These are phyloP conservation scores for Aspergillus sp. DNA, from an alignment of 2,329 filamentous ascomycete genomes.

Conservation along the genomic window DNA sequence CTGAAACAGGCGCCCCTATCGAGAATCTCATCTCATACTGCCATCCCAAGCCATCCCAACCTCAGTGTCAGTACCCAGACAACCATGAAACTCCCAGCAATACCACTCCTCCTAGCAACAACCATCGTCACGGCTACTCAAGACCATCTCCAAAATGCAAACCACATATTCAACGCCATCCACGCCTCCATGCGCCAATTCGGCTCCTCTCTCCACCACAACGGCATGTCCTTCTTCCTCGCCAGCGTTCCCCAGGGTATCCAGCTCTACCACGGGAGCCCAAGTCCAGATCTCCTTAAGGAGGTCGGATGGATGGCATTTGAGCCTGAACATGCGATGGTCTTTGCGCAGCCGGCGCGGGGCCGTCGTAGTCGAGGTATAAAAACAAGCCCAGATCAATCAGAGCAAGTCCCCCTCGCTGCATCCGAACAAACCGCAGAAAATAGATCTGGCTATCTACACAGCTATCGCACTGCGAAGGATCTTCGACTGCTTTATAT, in stretches of 20 bases:
- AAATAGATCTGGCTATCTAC: constrained; percentile 56
- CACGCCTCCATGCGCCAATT: constrained; percentile 72
- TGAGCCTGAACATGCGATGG: constrained; percentile 70
- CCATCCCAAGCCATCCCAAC: too few relatives aligned
- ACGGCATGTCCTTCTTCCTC: constrained; percentile 71
- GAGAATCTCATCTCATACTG: too few relatives aligned
- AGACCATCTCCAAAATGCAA: constrained; percentile 48
- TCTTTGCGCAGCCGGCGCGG: constrained; percentile 52
- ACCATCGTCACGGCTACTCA: too few relatives aligned
- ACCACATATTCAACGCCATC: constrained; percentile 70
- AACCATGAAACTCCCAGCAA: not conserved
- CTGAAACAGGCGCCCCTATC: too few relatives aligned
- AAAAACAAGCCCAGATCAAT: too few relatives aligned
- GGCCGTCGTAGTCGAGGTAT: constrained; percentile 1
- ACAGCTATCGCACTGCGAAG: constrained; percentile 62
- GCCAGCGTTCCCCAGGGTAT: constrained; percentile 64
- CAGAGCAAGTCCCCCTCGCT: too few relatives aligned
- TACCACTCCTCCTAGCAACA: not conserved
- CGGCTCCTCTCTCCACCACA: constrained; percentile 71
- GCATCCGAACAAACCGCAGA: too few relatives aligned
- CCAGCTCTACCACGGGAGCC: constrained; percentile 66
- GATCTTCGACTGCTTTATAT: constrained; percentile 65
- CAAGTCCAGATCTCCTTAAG: constrained; percentile 45
- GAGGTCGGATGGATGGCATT: constrained; percentile 72
- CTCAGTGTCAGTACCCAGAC: not conserved